Base-by-base conservation (phyloP, 108 stramenopile genomes). In the Nitzschia inconspicua region DNA sequence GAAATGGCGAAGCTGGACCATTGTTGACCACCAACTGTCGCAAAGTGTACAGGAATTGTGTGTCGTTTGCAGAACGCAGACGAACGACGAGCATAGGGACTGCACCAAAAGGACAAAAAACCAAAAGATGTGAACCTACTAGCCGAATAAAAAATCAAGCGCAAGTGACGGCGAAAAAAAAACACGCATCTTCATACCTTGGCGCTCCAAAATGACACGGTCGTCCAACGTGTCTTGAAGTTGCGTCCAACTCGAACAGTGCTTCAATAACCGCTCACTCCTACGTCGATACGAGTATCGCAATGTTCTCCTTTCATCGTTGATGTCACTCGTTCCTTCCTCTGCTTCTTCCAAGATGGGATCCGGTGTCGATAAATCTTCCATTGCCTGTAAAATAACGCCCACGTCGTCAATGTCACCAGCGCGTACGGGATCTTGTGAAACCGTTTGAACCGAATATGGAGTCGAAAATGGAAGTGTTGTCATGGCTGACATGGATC, bases 231-330 rank as follows among this genome's bases (percentile, higher is more conserved):
- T 70, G 36, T 78, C 78, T 40, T 86, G 80, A n/a, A 86, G 75
- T 48, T 74, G 65, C 7, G 75, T 79, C 86, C 84, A 91, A 48
- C 75, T 80, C 7, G 81, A 75, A 47, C 86, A 84, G 40, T 79
- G 78, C 16, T 72, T 65, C 30, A 91, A 47, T 3, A 91, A 60
- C 3, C 83, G 68, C 28, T 58, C 65, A 32, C 77, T 77, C 41
- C 84, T 84, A 56, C 82, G 71, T n/a, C 59, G 51, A 47, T 77
- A 65, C 1, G 88, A 44, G 32, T n/a, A n/a, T n/a, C n/a, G n/a
- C n/a, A n/a, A n/a, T n/a, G n/a, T n/a, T n/a, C n/a, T n/a, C n/a
- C n/a, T n/a, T n/a, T n/a, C n/a, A n/a, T n/a, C n/a, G n/a, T n/a
- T n/a, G n/a, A n/a, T n/a, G n/a, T n/a, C n/a, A n/a, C n/a, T n/a